Evolutionary conservation across 83 land plant species (phyloP).

Genomic region (Larix sibirica): DNA sequence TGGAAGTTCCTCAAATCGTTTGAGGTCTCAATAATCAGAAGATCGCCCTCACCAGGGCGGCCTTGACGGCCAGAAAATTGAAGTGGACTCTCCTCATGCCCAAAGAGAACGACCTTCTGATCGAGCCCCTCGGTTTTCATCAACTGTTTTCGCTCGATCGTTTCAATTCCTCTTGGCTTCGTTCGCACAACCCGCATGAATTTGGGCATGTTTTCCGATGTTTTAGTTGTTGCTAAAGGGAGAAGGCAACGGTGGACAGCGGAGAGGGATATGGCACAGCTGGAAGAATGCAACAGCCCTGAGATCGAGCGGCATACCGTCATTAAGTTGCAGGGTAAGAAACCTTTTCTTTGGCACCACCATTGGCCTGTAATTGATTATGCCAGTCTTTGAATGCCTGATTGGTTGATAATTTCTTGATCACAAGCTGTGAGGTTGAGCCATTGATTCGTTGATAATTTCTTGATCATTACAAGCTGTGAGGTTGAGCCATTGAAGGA

Average conservation of each 20-base stretch:
- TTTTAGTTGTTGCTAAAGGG: constrained; percentile 61
- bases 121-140: constrained; percentile 65
- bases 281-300: constrained; percentile 33
- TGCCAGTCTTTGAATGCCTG: constrained; percentile 69
- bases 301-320: constrained; percentile 25
- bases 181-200: constrained; percentile 40
- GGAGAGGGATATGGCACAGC: constrained; percentile 68
- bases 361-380: constrained; percentile 87
- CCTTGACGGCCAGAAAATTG: constrained; percentile 79
- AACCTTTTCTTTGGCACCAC: too few species aligned
- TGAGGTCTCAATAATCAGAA: constrained; percentile 98
- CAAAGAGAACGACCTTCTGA: constrained; percentile 40
- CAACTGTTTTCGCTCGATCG: constrained; percentile 61
- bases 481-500: too few species aligned
- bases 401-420: constrained; percentile 49
- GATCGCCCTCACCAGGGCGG: constrained; percentile 90
- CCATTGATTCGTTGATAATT: too few species aligned
- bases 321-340: constrained; percentile 26
- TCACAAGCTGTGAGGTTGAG: too few species aligned
- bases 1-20: constrained; percentile 19
- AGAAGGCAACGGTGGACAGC: constrained; percentile 85
- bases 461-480: too few species aligned
- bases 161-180: constrained; percentile 79
- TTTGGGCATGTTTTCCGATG: background rate
- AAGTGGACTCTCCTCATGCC: constrained; percentile 90